Evolutionary conservation across 2,329 filamentous ascomycete genomes (phyloP).

Genomic region (Xylaria sp.): DNA sequence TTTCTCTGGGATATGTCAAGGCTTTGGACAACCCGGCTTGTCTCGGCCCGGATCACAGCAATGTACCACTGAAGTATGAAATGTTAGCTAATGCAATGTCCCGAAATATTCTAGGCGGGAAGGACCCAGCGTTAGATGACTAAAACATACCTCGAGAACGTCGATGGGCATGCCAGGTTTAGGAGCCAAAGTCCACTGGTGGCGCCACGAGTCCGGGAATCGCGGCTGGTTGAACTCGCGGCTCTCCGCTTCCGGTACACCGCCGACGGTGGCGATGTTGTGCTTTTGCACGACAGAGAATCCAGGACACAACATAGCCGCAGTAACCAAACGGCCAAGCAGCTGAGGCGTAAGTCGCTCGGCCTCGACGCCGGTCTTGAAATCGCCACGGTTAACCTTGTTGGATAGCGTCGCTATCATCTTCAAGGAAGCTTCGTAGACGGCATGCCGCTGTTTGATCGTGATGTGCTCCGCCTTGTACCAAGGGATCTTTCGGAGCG

Average conservation of each 20-base stretch:
- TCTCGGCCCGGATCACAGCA: conserved; percentile 63
- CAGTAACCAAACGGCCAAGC: conserved; percentile 61
- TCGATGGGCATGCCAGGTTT: conserved; percentile 62
- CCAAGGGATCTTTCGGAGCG: conserved; percentile 72
- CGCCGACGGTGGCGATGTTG: conserved; percentile 60
- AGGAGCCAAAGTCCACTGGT: conserved; percentile 62
- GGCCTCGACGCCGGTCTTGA: not conserved
- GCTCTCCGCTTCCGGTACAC: conserved; percentile 51
- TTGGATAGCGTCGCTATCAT: conserved; percentile 59
- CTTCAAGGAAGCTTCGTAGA: conserved; percentile 62
- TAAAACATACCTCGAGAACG: conserved; percentile 62
- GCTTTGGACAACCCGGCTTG: conserved; percentile 53
- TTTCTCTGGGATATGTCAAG: conserved; percentile 57
- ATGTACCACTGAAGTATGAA: conserved; percentile 64
- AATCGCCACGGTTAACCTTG: conserved; percentile 53
- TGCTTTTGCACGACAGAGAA: conserved; percentile 72
- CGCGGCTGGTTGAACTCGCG: conserved; percentile 59
- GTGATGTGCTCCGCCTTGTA: conserved; percentile 66
- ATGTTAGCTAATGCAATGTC: conserved; percentile 30
- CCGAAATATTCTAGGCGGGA: not conserved
- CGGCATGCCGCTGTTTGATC: conserved; percentile 63
- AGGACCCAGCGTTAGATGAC: not conserved
- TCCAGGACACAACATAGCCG: conserved; percentile 67
- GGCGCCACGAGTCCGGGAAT: conserved; percentile 60
- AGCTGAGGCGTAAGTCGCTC: conserved; percentile 64